Conservation (phyloP, 2,329 filamentous ascomycete species). For the Epicoccum nigrum region DNA sequence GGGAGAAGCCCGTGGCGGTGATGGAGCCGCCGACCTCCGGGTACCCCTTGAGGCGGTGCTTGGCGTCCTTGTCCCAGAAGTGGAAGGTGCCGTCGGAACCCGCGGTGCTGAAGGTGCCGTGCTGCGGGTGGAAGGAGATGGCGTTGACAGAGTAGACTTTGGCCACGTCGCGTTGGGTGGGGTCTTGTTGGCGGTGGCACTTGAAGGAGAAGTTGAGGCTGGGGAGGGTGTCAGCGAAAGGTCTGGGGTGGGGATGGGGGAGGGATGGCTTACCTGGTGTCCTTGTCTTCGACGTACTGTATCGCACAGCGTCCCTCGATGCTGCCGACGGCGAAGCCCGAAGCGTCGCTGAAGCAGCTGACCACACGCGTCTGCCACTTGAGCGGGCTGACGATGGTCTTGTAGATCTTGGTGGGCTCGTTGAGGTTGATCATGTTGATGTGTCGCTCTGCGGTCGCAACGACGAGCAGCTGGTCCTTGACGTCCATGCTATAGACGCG, state of each 20-base stretch:
- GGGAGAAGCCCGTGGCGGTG: constrained; percentile 89
- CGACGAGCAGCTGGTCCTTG: constrained; percentile 82
- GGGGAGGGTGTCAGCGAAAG: constrained; percentile 14
- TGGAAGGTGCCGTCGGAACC: constrained; percentile 96
- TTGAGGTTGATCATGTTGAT: constrained; percentile 94
- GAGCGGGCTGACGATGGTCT: constrained; percentile 91
- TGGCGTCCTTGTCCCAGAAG: constrained; percentile 79
- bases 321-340: constrained; percentile 91
- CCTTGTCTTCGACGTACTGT: constrained; percentile 97
- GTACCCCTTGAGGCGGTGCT: constrained; percentile 69
- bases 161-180: constrained; percentile 68
- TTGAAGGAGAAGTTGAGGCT: constrained; percentile 97
- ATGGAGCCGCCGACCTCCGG: constrained; percentile 73
- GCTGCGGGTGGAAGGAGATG: constrained; percentile 95
- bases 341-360: constrained; percentile 90
- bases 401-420: constrained; percentile 90
- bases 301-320: constrained; percentile 98
- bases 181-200: constrained; percentile 85
- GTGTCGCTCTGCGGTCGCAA: constrained; percentile 92
- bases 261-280: constrained; percentile 61
- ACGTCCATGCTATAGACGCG: constrained; percentile 92
- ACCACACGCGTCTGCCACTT: constrained; percentile 98
- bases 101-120: constrained; percentile 98
- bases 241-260: neutral
- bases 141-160: constrained; percentile 96